Evolutionary conservation across 352 stramenopile species (phyloP).

Genomic region (Globisporangium canariense): DNA sequence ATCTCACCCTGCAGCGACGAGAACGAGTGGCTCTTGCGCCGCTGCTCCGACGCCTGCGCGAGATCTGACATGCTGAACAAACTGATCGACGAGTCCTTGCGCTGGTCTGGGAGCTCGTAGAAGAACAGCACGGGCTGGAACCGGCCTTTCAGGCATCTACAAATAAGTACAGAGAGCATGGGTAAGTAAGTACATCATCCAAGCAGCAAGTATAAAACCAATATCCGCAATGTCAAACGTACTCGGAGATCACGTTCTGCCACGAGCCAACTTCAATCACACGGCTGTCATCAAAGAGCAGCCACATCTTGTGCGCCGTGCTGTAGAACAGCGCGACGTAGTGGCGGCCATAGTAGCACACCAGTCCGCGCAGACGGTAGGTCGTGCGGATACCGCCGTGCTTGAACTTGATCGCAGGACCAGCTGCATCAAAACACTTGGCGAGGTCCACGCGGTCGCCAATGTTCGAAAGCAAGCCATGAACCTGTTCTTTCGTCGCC

Average conservation of each 20-base stretch:
- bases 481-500: conserved; percentile 73
- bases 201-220: background rate
- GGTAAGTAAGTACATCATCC: background rate
- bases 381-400: conserved; percentile 69
- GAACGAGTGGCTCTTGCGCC: conserved; percentile 57
- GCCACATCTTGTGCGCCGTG: conserved; percentile 82
- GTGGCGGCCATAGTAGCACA: conserved; percentile 84
- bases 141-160: conserved; percentile 63
- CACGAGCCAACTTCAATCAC: conserved; percentile 75
- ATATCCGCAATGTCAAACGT: conserved; percentile 3
- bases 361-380: conserved; percentile 76
- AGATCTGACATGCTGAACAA: conserved; percentile 40
- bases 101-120: conserved; percentile 79
- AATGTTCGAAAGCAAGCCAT: conserved; percentile 62
- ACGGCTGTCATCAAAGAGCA: conserved; percentile 83
- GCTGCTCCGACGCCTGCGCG: conserved; percentile 31
- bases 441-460: conserved; percentile 67
- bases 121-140: conserved; percentile 84
- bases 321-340: conserved; percentile 85
- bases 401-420: conserved; percentile 65
- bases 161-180: background rate
- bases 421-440: conserved; percentile 66
- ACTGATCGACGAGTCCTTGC: conserved; percentile 80
- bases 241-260: conserved; percentile 69
- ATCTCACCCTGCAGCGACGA: conserved; percentile 46